Conservation (phyloP, 2,329 filamentous ascomycete species). For the Bertia moriformis region DNA sequence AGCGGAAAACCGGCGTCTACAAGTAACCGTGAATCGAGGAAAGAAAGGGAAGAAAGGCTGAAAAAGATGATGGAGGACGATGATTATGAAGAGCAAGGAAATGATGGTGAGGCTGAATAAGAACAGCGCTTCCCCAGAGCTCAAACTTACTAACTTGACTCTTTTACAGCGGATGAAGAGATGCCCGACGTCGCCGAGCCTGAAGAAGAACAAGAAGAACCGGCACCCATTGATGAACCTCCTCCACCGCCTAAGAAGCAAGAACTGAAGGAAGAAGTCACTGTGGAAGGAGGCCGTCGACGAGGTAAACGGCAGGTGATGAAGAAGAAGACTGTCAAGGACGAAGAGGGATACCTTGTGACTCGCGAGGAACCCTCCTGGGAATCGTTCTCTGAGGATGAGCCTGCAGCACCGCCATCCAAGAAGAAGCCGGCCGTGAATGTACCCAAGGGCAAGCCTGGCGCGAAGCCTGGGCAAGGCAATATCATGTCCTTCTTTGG, state of each 20-base stretch:
- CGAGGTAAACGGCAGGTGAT: slow-evolving; percentile 67
- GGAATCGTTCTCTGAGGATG: slow-evolving; percentile 91
- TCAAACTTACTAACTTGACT: too few species aligned
- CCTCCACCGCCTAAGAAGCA: slow-evolving; percentile 25
- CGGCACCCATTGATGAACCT: slow-evolving; percentile 19
- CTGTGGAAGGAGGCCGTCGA: slow-evolving; percentile 50
- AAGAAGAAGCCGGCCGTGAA: slow-evolving; percentile 34
- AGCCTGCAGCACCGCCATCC: slow-evolving; percentile 45
- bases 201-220: slow-evolving; percentile 23
- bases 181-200: slow-evolving; percentile 20
- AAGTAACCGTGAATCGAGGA: slow-evolving; percentile 25
- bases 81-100: slow-evolving; percentile 39
- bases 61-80: slow-evolving; percentile 65
- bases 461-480: slow-evolving; percentile 50
- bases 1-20: background rate
- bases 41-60: slow-evolving; percentile 51
- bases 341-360: slow-evolving; percentile 81
- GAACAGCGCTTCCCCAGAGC: too few species aligned
- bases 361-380: slow-evolving; percentile 72
- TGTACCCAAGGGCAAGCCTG: slow-evolving; percentile 32
- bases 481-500: slow-evolving; percentile 87
- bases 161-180: slow-evolving; percentile 9
- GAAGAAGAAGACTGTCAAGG: slow-evolving; percentile 76
- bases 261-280: slow-evolving; percentile 24
- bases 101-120: too few species aligned